Evolutionary conservation across 1,139 yeast species (phyloP), one percentile per base, ranked within the genome.

Genomic region (Suhomyces anneliseae): DNA sequence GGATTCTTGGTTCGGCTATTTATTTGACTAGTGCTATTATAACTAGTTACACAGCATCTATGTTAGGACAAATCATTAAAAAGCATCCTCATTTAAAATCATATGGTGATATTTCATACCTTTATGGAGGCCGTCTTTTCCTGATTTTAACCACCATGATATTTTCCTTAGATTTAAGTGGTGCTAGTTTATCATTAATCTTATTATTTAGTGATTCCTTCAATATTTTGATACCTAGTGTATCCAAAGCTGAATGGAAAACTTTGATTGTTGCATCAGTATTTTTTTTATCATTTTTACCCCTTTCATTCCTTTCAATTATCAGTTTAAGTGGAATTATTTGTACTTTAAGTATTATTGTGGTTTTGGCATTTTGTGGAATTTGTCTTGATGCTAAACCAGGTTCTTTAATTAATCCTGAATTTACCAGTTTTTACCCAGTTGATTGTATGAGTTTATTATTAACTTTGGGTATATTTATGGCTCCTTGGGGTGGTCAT

Each of bases 401-500:
- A 0, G 96, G 95, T 0, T 86, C 95, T 0, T 68, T 88, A 38
- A 54, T 82, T 7, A 60, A 71, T 19, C 86, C 89, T 3, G 81
- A 81, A 59, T 39, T 54, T 2, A 70, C 77, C 0, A 68, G 72
- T 44, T 47, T 79, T 43, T 78, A 81, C 72, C 95, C 95, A 1
- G 60, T 66, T 10, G 71, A 75, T 38, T 62, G 72, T 54, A 65
- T 66, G 32, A 69, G 75, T 38, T 73, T 84, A 6, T 73, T 88
- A 27, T 69, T 87, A 34, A 77, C 90, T 6, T 74, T 87, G 52
- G 95, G 95, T 6, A 76, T 88, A 38, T 78, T 87, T 55, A 85
- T 88, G 85, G 87, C 95, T 8, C 92, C 93, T 12, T 88, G 93
- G 88, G 95, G 95, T 52, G 96, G 95, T 3, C 95, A 88, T 64